Evolutionary conservation across 352 stramenopile species (phyloP).

Genomic region (Globisporangium uncinulatum): DNA sequence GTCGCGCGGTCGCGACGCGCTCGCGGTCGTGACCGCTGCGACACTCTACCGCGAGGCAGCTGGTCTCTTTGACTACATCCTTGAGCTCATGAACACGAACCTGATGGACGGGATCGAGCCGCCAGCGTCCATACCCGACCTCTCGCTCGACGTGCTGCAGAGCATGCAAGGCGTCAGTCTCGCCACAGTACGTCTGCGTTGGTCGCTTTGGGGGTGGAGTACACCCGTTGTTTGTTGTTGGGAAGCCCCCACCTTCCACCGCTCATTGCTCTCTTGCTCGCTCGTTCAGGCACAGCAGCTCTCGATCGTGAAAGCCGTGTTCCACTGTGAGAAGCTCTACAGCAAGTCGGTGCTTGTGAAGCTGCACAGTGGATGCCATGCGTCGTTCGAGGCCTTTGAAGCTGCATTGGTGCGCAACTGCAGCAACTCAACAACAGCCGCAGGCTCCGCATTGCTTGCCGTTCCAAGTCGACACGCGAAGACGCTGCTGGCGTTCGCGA

Average conservation of each 20-base stretch:
- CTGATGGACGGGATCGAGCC: constrained; percentile 6
- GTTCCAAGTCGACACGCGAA: constrained; percentile 8
- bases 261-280: not conserved
- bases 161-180: constrained; percentile 12
- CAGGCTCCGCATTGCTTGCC: not conserved
- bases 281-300: constrained; percentile 29
- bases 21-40: constrained; percentile 4
- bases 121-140: constrained; percentile 11
- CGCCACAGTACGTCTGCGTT: constrained; percentile 10
- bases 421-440: constrained; percentile 6
- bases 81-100: constrained; percentile 12
- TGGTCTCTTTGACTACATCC: constrained; percentile 16
- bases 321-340: constrained; percentile 24
- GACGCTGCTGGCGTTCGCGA: constrained; percentile 19
- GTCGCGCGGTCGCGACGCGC: constrained; percentile 4
- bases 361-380: constrained; percentile 25
- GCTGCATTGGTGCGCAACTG: constrained; percentile 13
- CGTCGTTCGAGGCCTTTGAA: constrained; percentile 18
- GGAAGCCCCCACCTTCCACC: no score
- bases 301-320: constrained; percentile 28
- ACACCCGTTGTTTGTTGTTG: no score
- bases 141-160: constrained; percentile 16
- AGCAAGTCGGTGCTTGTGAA: constrained; percentile 28
- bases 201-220: not conserved
- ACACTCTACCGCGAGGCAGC: constrained; percentile 15